Percentiles rank a stretch among this genome's conserved stretches.
These are phyloP conservation scores for Globisporangium canariense DNA, from an alignment of 352 stramenopile genomes.

Conservation along the genomic window DNA sequence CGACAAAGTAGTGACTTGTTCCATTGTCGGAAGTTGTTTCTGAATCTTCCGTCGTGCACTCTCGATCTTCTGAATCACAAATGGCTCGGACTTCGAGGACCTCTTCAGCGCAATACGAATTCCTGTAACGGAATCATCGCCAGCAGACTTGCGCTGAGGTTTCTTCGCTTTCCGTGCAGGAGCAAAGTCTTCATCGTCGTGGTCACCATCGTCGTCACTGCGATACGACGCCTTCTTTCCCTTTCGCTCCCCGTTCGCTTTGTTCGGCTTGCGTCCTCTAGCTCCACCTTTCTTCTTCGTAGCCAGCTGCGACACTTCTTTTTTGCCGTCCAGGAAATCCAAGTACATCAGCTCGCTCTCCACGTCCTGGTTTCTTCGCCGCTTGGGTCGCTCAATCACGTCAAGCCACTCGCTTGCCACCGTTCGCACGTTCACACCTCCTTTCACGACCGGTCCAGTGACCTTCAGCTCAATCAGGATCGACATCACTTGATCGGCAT, in stretches of 20 bases:
- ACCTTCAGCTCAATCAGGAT: slow-evolving; percentile 89
- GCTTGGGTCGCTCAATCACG: slow-evolving; percentile 85
- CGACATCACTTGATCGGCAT: slow-evolving; percentile 82
- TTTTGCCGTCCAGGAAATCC: slow-evolving; percentile 76
- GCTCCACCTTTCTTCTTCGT: slow-evolving; percentile 30
- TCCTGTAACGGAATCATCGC: slow-evolving; percentile 19
- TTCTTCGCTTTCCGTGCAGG: slow-evolving; percentile 34
- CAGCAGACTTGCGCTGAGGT: slow-evolving; percentile 14
- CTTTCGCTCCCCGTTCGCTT: slow-evolving; percentile 31
- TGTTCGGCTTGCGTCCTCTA: slow-evolving; percentile 35
- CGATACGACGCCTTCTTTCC: slow-evolving; percentile 35
- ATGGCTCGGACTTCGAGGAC: slow-evolving; percentile 18
- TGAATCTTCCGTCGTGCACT: slow-evolving; percentile 39
- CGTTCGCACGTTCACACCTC: slow-evolving; percentile 67
- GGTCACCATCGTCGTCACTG: slow-evolving; percentile 51
- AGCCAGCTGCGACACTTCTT: slow-evolving; percentile 37
- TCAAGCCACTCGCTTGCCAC: slow-evolving; percentile 82
- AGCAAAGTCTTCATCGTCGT: slow-evolving; percentile 34
- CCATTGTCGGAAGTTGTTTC: slow-evolving; percentile 34
- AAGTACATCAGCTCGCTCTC: slow-evolving; percentile 87
- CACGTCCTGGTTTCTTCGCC: slow-evolving; percentile 76
- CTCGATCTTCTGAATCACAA: slow-evolving; percentile 35
- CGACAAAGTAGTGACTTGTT: slow-evolving; percentile 16
- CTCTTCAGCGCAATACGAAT: slow-evolving; percentile 44
- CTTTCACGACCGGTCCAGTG: slow-evolving; percentile 71